phyloP scores from a whole-genome alignment of 2,329 filamentous ascomycete species.

The Trichophyton verrucosum region DNA sequence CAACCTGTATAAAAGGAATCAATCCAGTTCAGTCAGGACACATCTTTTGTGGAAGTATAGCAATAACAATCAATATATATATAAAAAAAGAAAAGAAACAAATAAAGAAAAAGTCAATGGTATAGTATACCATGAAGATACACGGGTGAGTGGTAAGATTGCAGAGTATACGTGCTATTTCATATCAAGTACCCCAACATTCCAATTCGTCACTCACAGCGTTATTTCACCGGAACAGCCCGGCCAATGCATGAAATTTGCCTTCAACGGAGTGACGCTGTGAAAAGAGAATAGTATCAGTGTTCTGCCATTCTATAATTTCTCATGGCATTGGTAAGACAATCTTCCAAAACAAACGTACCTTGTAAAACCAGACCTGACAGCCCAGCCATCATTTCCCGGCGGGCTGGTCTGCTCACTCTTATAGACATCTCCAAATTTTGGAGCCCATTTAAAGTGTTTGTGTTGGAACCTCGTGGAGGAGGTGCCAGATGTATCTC shows the following conservation, averaged over 20 bases:
- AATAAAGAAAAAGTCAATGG: background rate
- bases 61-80: background rate
- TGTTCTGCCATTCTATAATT: background rate
- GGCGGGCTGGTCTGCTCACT: conserved; percentile 68
- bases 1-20: conserved; percentile 6
- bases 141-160: background rate
- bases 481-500: conserved; percentile 17
- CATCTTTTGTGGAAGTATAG: background rate
- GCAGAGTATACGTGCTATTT: conserved; percentile 19
- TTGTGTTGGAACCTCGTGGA: conserved; percentile 54
- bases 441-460: conserved; percentile 90
- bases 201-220: conserved; percentile 53
- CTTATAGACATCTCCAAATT: conserved; percentile 73
- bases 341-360: conserved; percentile 25
- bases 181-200: conserved; percentile 12
- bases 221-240: conserved; percentile 60
- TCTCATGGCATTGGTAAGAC: background rate
- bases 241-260: conserved; percentile 75
- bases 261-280: conserved; percentile 79
- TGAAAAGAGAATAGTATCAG: conserved; percentile 5
- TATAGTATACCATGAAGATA: background rate
- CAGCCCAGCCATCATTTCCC: conserved; percentile 86
- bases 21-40: background rate
- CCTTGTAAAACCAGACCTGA: conserved; percentile 79
- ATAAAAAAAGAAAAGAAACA: too few species aligned